A percentile compares a stretch with the other conserved stretches of the same genome.
These are phyloP conservation scores for Trypanosoma platydactyli DNA, from an alignment of 208 protist species.

Conservation along the genomic window DNA sequence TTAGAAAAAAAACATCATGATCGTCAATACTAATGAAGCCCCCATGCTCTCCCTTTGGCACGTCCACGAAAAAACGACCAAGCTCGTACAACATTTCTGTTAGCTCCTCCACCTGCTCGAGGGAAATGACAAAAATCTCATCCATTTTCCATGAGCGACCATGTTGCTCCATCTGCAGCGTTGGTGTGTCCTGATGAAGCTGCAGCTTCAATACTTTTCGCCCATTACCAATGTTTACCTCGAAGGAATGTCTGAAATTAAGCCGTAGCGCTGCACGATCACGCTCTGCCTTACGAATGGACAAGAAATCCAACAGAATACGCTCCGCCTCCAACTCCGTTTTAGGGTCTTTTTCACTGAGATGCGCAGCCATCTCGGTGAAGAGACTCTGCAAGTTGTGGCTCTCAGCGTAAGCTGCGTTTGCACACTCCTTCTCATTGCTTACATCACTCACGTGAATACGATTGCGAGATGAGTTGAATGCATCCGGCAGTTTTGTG, in stretches of 20 bases:
- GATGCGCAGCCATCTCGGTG: constrained; percentile 68
- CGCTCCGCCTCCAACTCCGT: constrained; percentile 78
- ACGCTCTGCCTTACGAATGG: constrained; percentile 73
- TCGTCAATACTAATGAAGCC: constrained; percentile 86
- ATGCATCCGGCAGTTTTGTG: constrained; percentile 48
- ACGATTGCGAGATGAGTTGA: constrained; percentile 63
- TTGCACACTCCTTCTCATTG: constrained; percentile 69
- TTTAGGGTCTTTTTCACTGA: constrained; percentile 74
- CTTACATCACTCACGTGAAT: constrained; percentile 61
- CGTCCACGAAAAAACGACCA: constrained; percentile 74
- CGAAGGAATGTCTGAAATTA: constrained; percentile 65
- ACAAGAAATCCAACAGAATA: constrained; percentile 72
- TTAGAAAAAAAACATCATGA: constrained; percentile 74
- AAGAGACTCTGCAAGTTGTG: constrained; percentile 80
- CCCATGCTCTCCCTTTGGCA: constrained; percentile 62
- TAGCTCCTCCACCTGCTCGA: constrained; percentile 75
- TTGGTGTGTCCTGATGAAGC: constrained; percentile 48
- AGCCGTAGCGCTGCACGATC: constrained; percentile 76
- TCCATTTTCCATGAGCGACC: constrained; percentile 59
- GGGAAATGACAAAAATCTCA: constrained; percentile 50
- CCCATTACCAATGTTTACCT: constrained; percentile 82
- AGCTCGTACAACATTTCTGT: constrained; percentile 83
- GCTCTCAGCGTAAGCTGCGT: constrained; percentile 73
- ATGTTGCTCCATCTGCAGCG: constrained; percentile 71
- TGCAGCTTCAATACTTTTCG: constrained; percentile 65